A percentile compares a stretch with the other conserved stretches of the same genome.
Evolutionary conservation across 192 early-diverging fungal species (phyloP).

Genomic region (Oehlia diaphana): DNA sequence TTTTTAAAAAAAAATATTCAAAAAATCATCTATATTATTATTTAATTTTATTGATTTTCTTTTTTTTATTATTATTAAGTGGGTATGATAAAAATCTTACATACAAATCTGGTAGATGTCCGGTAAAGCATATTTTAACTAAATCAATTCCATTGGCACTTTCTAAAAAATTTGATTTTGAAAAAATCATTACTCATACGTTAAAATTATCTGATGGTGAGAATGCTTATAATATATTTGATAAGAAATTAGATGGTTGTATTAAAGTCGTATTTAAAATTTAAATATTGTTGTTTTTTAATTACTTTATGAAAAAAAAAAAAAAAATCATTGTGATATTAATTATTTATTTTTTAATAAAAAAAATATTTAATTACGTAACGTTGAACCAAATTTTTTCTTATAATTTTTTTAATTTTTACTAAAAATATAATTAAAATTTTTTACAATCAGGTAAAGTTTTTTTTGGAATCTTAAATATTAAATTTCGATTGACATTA

Average conservation of each 20-base stretch:
- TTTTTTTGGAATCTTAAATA: too few species aligned
- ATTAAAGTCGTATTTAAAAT: conserved; percentile 44
- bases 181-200: conserved; percentile 45
- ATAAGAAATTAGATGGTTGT: conserved; percentile 37
- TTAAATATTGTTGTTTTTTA: neutral
- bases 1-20: neutral
- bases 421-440: too few species aligned
- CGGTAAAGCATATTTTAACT: conserved; percentile 45
- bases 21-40: neutral
- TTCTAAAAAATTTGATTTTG: conserved; percentile 39
- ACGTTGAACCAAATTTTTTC: too few species aligned
- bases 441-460: too few species aligned
- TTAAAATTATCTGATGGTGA: conserved; percentile 42
- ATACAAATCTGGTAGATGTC: conserved; percentile 53
- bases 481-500: too few species aligned
- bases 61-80: neutral
- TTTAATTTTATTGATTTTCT: neutral
- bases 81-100: conserved; percentile 60
- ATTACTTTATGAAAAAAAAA: too few species aligned
- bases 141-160: conserved; percentile 36
- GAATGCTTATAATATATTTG: conserved; percentile 53
- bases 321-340: too few species aligned
- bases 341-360: too few species aligned
- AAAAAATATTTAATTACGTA: too few species aligned
- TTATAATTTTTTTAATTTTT: too few species aligned